Conservation (phyloP, 805 yeast genomes). For the Candida ficus region DNA sequence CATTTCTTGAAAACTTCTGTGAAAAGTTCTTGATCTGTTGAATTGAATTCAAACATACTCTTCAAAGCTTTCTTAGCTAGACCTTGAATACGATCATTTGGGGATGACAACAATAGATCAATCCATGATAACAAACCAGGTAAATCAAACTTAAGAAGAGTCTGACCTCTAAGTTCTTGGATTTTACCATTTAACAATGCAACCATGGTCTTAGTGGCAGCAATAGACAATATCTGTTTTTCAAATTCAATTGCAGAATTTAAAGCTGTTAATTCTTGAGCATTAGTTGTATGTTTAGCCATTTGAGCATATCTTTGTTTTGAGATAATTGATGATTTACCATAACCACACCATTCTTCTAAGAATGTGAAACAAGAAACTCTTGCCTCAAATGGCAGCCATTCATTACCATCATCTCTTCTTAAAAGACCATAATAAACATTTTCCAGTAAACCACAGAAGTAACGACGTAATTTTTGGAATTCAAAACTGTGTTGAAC, state of each 20-base stretch:
- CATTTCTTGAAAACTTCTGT: constrained; percentile 67
- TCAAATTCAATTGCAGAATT: constrained; percentile 80
- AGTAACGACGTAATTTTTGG: constrained; percentile 76
- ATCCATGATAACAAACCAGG: constrained; percentile 72
- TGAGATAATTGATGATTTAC: constrained; percentile 54
- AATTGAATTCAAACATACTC: constrained; percentile 60
- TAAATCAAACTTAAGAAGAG: constrained; percentile 64
- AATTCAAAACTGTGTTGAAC: constrained; percentile 64
- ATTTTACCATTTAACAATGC: constrained; percentile 73
- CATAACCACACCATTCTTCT: constrained; percentile 94
- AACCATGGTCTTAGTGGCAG: constrained; percentile 83
- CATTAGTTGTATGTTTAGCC: constrained; percentile 37
- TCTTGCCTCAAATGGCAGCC: constrained; percentile 85
- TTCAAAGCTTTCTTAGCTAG: constrained; percentile 68
- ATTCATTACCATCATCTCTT: constrained; percentile 36
- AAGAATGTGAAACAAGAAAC: constrained; percentile 75
- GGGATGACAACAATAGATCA: constrained; percentile 59
- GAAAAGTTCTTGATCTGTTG: constrained; percentile 44
- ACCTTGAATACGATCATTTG: constrained; percentile 50
- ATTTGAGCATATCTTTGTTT: constrained; percentile 61
- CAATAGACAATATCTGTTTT: constrained; percentile 57
- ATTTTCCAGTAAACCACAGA: constrained; percentile 75
- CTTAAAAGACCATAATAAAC: constrained; percentile 54
- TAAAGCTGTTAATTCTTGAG: constrained; percentile 41
- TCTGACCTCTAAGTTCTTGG: constrained; percentile 42